A percentile compares a stretch with the other conserved stretches of the same genome.
phyloP scores from a whole-genome alignment of 2,329 filamentous ascomycete genomes.

The Fusarium circinatum region DNA sequence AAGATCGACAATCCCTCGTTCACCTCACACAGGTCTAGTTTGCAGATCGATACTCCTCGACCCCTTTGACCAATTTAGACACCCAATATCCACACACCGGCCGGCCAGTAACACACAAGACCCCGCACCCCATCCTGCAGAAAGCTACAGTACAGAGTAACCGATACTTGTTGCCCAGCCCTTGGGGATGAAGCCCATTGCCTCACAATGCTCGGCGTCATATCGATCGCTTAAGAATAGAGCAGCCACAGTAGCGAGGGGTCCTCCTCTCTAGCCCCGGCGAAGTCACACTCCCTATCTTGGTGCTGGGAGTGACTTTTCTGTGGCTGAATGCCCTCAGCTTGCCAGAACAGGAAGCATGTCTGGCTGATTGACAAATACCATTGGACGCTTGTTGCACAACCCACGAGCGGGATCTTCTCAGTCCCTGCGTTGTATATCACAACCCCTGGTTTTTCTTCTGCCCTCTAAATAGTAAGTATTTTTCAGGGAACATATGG shows the following conservation, averaged over 20 bases:
- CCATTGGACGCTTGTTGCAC: slow-evolving; percentile 36
- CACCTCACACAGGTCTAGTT: slow-evolving; percentile 8
- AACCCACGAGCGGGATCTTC: slow-evolving; percentile 16
- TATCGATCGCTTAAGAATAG: not conserved
- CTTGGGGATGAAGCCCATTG: not conserved
- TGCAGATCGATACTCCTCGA: slow-evolving; percentile 27
- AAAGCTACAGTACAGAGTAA: not conserved
- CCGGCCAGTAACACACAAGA: not conserved
- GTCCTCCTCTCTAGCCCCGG: slow-evolving; percentile 16
- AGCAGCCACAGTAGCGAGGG: slow-evolving; percentile 18
- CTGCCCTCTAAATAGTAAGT: not conserved
- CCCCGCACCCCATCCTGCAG: slow-evolving; percentile 13
- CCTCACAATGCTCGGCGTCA: slow-evolving; percentile 19
- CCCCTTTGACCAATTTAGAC: slow-evolving; percentile 6
- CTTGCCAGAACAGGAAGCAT: slow-evolving; percentile 42
- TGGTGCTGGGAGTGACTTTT: slow-evolving; percentile 3
- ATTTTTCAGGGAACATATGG: not conserved
- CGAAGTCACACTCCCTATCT: not conserved
- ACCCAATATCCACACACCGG: slow-evolving; percentile 28
- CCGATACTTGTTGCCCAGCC: not conserved
- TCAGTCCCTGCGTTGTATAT: slow-evolving; percentile 9
- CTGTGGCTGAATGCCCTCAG: slow-evolving; percentile 32
- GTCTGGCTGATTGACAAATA: slow-evolving; percentile 8
- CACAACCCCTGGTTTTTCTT: not conserved
- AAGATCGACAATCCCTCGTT: slow-evolving; percentile 22